These are phyloP conservation scores for Chrysophaeum taylorii DNA, from an alignment of 352 stramenopile species.

Conservation along the genomic window DNA sequence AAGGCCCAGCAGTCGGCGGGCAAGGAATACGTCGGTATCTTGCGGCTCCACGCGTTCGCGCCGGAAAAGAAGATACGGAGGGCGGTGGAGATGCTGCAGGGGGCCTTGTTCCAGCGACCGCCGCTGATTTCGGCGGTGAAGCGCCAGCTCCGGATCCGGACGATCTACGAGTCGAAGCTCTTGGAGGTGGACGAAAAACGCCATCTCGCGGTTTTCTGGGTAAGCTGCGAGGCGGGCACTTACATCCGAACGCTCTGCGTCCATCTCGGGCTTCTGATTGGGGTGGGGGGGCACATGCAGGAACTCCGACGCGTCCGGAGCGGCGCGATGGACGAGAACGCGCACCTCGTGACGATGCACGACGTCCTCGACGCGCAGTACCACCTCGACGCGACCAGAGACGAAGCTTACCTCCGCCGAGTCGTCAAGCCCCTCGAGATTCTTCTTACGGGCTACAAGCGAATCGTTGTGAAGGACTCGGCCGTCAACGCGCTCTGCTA, in stretches of 20 bases:
- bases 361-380: constrained; percentile 99
- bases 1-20: constrained; percentile 89
- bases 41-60: constrained; percentile 90
- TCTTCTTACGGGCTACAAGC: constrained; percentile 96
- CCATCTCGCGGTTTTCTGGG: constrained; percentile 93
- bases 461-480: constrained; percentile 98
- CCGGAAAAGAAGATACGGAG: constrained; percentile 69
- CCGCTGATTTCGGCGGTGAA: constrained; percentile 99
- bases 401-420: constrained; percentile 95
- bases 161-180: constrained; percentile 97
- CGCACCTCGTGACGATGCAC: constrained; percentile 98
- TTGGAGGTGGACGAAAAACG: constrained; percentile 96
- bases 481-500: constrained; percentile 99
- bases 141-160: constrained; percentile 96
- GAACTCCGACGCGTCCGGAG: constrained; percentile 83
- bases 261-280: constrained; percentile 91
- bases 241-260: constrained; percentile 99
- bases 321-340: constrained; percentile 54
- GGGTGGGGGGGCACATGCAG: constrained; percentile 98
- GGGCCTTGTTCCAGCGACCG: constrained; percentile 97
- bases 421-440: constrained; percentile 96
- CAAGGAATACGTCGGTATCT: constrained; percentile 98
- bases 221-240: constrained; percentile 93
- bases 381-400: constrained; percentile 96
- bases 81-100: constrained; percentile 96